Percentiles rank a stretch among this genome's conserved stretches.
These are phyloP conservation scores for Cercophora scortea DNA, from an alignment of 495 filamentous ascomycete species.

Conservation along the genomic window DNA sequence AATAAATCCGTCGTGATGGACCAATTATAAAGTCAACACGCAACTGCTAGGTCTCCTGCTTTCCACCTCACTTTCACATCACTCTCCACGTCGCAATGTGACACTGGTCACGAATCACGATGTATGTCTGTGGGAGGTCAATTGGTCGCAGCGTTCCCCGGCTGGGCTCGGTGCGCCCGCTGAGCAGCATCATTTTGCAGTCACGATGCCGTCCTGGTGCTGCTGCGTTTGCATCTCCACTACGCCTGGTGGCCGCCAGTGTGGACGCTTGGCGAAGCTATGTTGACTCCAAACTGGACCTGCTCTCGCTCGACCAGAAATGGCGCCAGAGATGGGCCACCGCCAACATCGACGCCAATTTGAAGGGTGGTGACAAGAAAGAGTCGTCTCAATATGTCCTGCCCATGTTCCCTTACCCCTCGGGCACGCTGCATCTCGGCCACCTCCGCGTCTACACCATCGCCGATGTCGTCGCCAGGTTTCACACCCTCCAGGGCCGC, in stretches of 20 bases:
- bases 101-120: too few species aligned
- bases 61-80: not conserved
- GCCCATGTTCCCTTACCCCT: constrained; percentile 92
- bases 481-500: constrained; percentile 65
- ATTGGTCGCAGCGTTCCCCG: constrained; percentile 20
- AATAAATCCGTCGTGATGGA: too few species aligned
- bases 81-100: constrained; percentile 8
- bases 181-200: too few species aligned
- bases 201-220: too few species aligned
- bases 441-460: constrained; percentile 88
- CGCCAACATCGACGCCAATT: too few species aligned
- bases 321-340: constrained; percentile 49
- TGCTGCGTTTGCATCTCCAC: too few species aligned
- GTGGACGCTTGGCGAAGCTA: constrained; percentile 17
- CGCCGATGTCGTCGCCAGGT: constrained; percentile 75
- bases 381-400: constrained; percentile 63
- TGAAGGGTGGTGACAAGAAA: constrained; percentile 46
- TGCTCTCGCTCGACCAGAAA: constrained; percentile 62
- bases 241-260: too few species aligned
- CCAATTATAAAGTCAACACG: too few species aligned
- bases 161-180: constrained; percentile 3
- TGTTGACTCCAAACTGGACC: constrained; percentile 41
- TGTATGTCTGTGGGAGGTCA: constrained; percentile 19
- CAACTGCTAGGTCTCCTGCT: not conserved
- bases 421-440: constrained; percentile 81